These are phyloP conservation scores for Exophiala lecanii-corni DNA, from an alignment of 2,329 filamentous ascomycete genomes.

Conservation along the genomic window DNA sequence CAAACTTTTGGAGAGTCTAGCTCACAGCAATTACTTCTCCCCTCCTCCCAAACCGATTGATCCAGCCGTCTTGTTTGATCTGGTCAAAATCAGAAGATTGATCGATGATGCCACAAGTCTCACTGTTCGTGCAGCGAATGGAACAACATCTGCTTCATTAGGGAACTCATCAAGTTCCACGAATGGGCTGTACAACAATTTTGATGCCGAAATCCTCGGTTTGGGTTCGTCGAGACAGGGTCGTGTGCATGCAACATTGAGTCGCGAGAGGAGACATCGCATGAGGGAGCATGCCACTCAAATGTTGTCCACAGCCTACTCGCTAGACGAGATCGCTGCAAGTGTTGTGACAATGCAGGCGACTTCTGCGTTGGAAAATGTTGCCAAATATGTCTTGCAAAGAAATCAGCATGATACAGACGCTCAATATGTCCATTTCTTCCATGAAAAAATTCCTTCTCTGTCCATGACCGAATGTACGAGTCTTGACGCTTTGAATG, in stretches of 20 bases:
- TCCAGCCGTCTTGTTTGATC: slow-evolving; percentile 74
- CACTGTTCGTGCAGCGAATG: slow-evolving; percentile 71
- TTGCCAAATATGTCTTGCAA: slow-evolving; percentile 68
- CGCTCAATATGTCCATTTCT: slow-evolving; percentile 86
- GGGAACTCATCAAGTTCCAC: slow-evolving; percentile 51
- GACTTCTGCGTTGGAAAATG: slow-evolving; percentile 70
- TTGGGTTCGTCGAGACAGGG: slow-evolving; percentile 53
- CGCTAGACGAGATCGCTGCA: slow-evolving; percentile 75
- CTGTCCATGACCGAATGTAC: slow-evolving; percentile 69
- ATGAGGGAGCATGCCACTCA: slow-evolving; percentile 77
- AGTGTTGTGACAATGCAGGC: slow-evolving; percentile 82
- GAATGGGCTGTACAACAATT: slow-evolving; percentile 47
- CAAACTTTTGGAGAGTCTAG: slow-evolving; percentile 73
- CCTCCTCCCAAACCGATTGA: slow-evolving; percentile 73
- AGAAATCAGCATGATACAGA: slow-evolving; percentile 64
- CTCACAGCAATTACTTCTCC: slow-evolving; percentile 73
- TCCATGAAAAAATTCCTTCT: slow-evolving; percentile 82
- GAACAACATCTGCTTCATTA: slow-evolving; percentile 61
- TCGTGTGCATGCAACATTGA: slow-evolving; percentile 63
- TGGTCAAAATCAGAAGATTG: slow-evolving; percentile 73
- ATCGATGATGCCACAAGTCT: slow-evolving; percentile 77
- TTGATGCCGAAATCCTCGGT: slow-evolving; percentile 50
- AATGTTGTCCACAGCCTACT: slow-evolving; percentile 72
- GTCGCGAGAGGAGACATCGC: slow-evolving; percentile 69
- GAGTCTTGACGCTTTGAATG: slow-evolving; percentile 60